phyloP scores from a whole-genome alignment of 768 basidiomycete species.

The Rhizopogon vesiculosus region DNA sequence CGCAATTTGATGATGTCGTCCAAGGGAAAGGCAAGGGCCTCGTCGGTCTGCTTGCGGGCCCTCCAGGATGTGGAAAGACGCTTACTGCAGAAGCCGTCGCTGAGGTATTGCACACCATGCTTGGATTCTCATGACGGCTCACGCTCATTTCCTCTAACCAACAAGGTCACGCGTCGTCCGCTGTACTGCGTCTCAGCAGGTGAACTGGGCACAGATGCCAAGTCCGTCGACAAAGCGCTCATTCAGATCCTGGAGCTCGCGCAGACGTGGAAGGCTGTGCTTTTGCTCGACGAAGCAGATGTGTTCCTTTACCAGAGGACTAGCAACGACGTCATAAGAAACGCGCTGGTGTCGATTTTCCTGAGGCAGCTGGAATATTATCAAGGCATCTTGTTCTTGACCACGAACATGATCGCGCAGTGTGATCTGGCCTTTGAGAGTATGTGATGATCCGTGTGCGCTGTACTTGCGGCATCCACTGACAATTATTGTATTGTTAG shows the following conservation, averaged over 20 bases:
- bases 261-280: constrained; percentile 54
- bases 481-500: constrained; percentile 7
- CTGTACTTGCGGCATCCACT: background rate
- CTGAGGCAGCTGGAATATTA: constrained; percentile 58
- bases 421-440: constrained; percentile 62
- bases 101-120: constrained; percentile 37
- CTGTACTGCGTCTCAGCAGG: background rate
- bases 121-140: background rate
- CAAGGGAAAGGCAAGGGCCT: constrained; percentile 1
- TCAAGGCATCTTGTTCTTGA: constrained; percentile 55
- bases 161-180: background rate
- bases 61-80: constrained; percentile 39
- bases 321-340: constrained; percentile 30
- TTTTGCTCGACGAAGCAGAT: constrained; percentile 47
- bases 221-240: background rate
- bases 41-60: constrained; percentile 21
- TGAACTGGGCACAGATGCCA: background rate
- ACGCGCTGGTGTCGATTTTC: constrained; percentile 70
- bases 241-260: constrained; percentile 41
- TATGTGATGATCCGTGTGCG: constrained; percentile 2
- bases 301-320: constrained; percentile 63
- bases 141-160: too few species aligned
- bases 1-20: background rate
- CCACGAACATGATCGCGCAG: constrained; percentile 35
- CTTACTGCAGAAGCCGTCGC: constrained; percentile 58